Evolutionary conservation across 495 filamentous ascomycete genomes (phyloP).

Genomic region (Talaromyces trachyspermus): DNA sequence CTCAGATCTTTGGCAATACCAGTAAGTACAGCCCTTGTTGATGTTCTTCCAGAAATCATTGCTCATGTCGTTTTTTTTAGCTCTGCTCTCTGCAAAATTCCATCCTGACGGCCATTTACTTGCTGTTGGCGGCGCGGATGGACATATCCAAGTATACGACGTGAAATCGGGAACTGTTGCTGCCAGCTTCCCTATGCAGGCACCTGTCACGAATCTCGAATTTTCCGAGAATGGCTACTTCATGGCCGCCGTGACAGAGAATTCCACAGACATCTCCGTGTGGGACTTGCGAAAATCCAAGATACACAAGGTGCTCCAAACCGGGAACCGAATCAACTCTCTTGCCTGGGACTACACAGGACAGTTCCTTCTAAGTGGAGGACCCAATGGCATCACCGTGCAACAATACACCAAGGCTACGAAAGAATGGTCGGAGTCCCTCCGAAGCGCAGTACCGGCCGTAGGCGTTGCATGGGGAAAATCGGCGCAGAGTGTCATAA

Average conservation of each 20-base stretch:
- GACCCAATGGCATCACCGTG: slow-evolving; percentile 73
- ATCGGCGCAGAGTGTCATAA: slow-evolving; percentile 64
- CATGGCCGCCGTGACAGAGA: slow-evolving; percentile 71
- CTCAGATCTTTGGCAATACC: slow-evolving; percentile 72
- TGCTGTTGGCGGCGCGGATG: slow-evolving; percentile 66
- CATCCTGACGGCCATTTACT: slow-evolving; percentile 96
- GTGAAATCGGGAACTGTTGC: slow-evolving; percentile 64
- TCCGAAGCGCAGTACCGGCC: slow-evolving; percentile 66
- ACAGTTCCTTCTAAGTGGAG: slow-evolving; percentile 80
- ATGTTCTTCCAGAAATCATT: background rate
- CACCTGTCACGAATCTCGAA: slow-evolving; percentile 61
- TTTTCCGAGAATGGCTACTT: slow-evolving; percentile 99
- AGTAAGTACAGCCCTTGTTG: slow-evolving; percentile 46
- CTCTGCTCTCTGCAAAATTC: slow-evolving; percentile 71
- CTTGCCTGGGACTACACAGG: slow-evolving; percentile 92
- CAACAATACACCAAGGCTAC: slow-evolving; percentile 76
- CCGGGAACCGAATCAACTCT: slow-evolving; percentile 62
- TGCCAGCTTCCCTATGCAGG: slow-evolving; percentile 59
- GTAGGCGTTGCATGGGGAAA: slow-evolving; percentile 70
- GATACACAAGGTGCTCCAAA: slow-evolving; percentile 71
- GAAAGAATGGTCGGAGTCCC: slow-evolving; percentile 84
- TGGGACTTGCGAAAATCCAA: slow-evolving; percentile 86
- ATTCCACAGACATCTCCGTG: slow-evolving; percentile 67
- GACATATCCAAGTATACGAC: slow-evolving; percentile 80
- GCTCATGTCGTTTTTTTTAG: slow-evolving; percentile 39